Percentiles rank a stretch among this genome's conserved stretches.
Evolutionary conservation across 1,139 yeast species (phyloP).

Genomic region (Pichia inconspicua): DNA sequence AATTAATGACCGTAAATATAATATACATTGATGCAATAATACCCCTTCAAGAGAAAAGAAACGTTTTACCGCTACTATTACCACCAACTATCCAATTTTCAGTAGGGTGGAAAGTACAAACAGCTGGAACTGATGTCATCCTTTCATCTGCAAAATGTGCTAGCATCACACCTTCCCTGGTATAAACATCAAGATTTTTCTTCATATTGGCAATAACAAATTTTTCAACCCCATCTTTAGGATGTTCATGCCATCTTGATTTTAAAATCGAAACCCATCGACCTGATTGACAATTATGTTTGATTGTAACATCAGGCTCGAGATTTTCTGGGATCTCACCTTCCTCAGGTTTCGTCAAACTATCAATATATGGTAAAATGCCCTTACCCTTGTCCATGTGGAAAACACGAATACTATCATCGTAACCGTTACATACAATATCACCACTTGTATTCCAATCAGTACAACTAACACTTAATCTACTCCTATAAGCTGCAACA

Average conservation of each 20-base stretch:
- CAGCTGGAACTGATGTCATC: conserved; percentile 91
- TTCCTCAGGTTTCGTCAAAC: conserved; percentile 16
- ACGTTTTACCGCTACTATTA: conserved; percentile 88
- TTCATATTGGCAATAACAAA: conserved; percentile 93
- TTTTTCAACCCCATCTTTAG: conserved; percentile 67
- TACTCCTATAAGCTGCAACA: conserved; percentile 58
- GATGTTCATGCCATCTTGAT: conserved; percentile 70
- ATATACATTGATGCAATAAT: background rate
- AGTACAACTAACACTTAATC: conserved; percentile 76
- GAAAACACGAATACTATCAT: conserved; percentile 64
- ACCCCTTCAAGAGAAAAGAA: conserved; percentile 35
- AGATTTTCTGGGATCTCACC: conserved; percentile 29
- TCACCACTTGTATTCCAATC: conserved; percentile 76
- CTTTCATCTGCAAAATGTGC: conserved; percentile 53
- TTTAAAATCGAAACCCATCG: conserved; percentile 92
- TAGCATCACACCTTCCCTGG: conserved; percentile 64
- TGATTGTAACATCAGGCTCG: conserved; percentile 51
- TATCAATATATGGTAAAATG: conserved; percentile 9
- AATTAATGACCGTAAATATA: background rate
- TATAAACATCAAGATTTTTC: conserved; percentile 73
- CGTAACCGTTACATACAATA: conserved; percentile 88
- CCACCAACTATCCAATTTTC: conserved; percentile 91
- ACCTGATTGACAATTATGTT: conserved; percentile 92
- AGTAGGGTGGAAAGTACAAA: conserved; percentile 70
- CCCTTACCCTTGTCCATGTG: conserved; percentile 31